Conservation (phyloP, 495 filamentous ascomycete genomes). For the Penicillium bovifimosum region DNA sequence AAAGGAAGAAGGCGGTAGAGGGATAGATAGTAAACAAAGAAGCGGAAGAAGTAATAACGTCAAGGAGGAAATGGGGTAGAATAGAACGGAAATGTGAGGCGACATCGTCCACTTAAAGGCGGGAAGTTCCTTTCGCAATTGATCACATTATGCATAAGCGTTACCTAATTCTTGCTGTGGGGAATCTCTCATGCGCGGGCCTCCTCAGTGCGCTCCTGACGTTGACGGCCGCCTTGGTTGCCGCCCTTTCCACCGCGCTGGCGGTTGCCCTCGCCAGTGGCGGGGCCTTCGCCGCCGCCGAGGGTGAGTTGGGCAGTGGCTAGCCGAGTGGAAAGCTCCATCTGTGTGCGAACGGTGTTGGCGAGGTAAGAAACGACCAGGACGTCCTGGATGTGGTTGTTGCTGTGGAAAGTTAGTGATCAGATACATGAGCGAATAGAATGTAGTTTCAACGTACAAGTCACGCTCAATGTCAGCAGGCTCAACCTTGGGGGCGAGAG, state of each 20-base stretch:
- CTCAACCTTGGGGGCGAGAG: constrained; percentile 89
- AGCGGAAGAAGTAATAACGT: constrained; percentile 17
- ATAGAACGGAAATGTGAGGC: constrained; percentile 11
- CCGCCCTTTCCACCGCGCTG: constrained; percentile 45
- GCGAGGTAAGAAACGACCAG: constrained; percentile 94
- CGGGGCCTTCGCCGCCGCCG: constrained; percentile 45
- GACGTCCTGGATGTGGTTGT: constrained; percentile 98
- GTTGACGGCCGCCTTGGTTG: constrained; percentile 39
- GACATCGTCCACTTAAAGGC: constrained; percentile 12
- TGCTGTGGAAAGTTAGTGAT: constrained; percentile 50
- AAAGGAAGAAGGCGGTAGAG: constrained; percentile 7
- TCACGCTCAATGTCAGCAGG: constrained; percentile 83
- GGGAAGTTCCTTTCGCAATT: constrained; percentile 15
- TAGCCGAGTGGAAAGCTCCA: constrained; percentile 90
- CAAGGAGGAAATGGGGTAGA: constrained; percentile 12
- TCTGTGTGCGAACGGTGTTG: constrained; percentile 98
- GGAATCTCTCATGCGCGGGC: constrained; percentile 34
- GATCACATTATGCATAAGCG: constrained; percentile 26
- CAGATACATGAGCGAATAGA: constrained; percentile 21
- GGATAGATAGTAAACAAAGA: constrained; percentile 10
- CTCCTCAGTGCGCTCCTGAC: constrained; percentile 40
- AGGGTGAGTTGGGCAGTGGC: constrained; percentile 76
- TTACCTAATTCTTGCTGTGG: constrained; percentile 5
- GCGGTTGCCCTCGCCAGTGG: constrained; percentile 32
- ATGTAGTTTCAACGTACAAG: constrained; percentile 54